phyloP scores from a whole-genome alignment of 352 stramenopile genomes.

The Phytophthora multivora region DNA sequence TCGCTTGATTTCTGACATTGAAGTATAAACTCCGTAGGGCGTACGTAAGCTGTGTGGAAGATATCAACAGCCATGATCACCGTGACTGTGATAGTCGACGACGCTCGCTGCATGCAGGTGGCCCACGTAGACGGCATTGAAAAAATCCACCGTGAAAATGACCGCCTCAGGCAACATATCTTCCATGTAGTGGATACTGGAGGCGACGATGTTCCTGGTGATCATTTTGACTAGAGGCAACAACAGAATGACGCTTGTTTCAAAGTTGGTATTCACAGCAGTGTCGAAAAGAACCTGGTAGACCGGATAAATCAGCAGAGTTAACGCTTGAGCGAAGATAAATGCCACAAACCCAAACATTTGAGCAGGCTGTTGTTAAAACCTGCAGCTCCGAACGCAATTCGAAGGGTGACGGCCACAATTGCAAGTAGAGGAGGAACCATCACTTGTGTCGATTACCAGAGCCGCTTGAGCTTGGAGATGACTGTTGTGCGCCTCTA shows the following conservation, averaged over 20 bases:
- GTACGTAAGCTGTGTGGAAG: neutral
- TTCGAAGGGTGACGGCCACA: constrained; percentile 11
- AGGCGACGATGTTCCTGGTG: constrained; percentile 27
- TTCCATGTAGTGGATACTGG: constrained; percentile 24
- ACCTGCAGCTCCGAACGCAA: neutral
- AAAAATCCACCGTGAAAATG: constrained; percentile 54
- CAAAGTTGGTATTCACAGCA: neutral
- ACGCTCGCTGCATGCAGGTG: constrained; percentile 16
- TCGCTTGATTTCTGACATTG: constrained; percentile 3
- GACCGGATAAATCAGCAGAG: constrained; percentile 12
- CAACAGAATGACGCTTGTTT: constrained; percentile 10
- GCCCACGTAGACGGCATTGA: constrained; percentile 47
- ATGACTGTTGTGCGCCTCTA: neutral
- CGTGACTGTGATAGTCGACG: neutral
- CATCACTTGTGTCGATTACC: constrained; percentile 27
- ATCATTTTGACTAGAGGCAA: constrained; percentile 18
- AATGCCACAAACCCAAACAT: constrained; percentile 17
- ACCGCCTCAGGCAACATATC: constrained; percentile 42
- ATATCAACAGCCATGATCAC: constrained; percentile 4
- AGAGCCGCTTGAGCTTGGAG: constrained; percentile 7
- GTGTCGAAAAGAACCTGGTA: constrained; percentile 23
- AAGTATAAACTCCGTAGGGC: constrained; percentile 3
- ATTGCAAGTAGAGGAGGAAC: constrained; percentile 13
- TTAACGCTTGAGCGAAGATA: constrained; percentile 19
- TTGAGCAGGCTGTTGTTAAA: constrained; percentile 16